A percentile compares a stretch with the other conserved stretches of the same genome.
These are phyloP conservation scores for Ogataea allantospora DNA, from an alignment of 805 yeast genomes.

Conservation along the genomic window DNA sequence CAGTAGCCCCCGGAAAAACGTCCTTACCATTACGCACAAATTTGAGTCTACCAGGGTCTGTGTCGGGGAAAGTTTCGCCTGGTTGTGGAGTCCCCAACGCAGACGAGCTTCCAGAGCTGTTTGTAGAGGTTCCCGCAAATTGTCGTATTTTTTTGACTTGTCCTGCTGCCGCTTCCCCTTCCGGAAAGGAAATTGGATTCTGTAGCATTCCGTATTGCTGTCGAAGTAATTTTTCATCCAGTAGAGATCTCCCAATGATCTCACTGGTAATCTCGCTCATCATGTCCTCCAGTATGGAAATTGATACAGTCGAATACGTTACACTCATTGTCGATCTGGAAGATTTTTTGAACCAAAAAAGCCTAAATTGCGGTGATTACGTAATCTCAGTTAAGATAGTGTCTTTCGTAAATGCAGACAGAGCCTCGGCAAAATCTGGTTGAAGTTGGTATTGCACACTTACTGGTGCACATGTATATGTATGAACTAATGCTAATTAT, in stretches of 20 bases:
- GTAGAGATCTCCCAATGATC: slow-evolving; percentile 29
- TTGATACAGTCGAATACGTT: slow-evolving; percentile 32
- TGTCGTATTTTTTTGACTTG: slow-evolving; percentile 14
- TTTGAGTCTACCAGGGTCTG: slow-evolving; percentile 32
- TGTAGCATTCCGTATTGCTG: slow-evolving; percentile 30
- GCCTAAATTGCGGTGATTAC: too few relatives aligned
- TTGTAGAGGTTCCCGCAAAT: slow-evolving; percentile 10
- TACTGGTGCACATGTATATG: too few relatives aligned
- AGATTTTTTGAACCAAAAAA: not conserved
- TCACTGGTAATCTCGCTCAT: slow-evolving; percentile 35
- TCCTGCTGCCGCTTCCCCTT: slow-evolving; percentile 14
- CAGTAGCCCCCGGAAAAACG: slow-evolving; percentile 21
- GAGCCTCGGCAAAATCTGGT: too few relatives aligned
- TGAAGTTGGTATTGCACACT: too few relatives aligned
- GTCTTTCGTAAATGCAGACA: too few relatives aligned
- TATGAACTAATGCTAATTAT: slow-evolving; percentile 2
- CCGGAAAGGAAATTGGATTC: slow-evolving; percentile 28
- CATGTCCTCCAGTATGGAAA: slow-evolving; percentile 33
- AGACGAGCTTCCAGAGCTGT: slow-evolving; percentile 19
- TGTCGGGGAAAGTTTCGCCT: slow-evolving; percentile 13
- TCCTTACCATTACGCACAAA: slow-evolving; percentile 33
- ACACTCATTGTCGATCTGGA: slow-evolving; percentile 12
- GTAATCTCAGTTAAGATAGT: too few relatives aligned
- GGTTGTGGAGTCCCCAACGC: slow-evolving; percentile 25
- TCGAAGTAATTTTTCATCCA: slow-evolving; percentile 32